Conservation (phyloP, 805 yeast species). For the Ogataea corticis region DNA sequence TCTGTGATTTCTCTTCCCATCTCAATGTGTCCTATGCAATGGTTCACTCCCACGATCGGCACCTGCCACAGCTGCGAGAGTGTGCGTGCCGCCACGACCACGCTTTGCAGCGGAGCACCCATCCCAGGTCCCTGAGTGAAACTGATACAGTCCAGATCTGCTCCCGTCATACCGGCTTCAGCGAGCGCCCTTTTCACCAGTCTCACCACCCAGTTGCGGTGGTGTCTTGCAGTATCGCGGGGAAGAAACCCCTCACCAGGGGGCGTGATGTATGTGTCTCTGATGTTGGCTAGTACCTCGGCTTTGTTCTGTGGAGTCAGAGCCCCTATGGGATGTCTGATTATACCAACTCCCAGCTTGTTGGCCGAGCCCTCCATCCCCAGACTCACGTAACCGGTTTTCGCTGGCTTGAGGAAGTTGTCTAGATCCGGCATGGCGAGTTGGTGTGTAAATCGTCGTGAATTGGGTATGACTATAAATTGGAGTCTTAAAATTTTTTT, state of each 20-base stretch:
- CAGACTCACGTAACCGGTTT: constrained; percentile 62
- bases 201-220: constrained; percentile 90
- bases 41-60: constrained; percentile 94
- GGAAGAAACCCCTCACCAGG: constrained; percentile 99
- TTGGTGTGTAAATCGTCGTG: too few species aligned
- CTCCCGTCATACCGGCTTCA: constrained; percentile 53
- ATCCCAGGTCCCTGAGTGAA: constrained; percentile 99
- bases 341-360: constrained; percentile 91
- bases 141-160: constrained; percentile 75
- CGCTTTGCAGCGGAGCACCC: constrained; percentile 98
- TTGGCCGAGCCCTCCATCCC: constrained; percentile 98
- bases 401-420: constrained; percentile 40
- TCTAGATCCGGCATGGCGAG: constrained; percentile 41
- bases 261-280: constrained; percentile 95
- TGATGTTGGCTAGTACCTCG: constrained; percentile 77
- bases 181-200: constrained; percentile 63
- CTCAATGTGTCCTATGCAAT: constrained; percentile 97
- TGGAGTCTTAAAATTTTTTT: too few species aligned
- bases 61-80: constrained; percentile 74
- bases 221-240: constrained; percentile 95
- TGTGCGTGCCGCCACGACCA: constrained; percentile 89
- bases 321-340: constrained; percentile 69
- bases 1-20: constrained; percentile 99
- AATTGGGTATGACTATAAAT: too few species aligned
- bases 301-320: constrained; percentile 62